These are phyloP conservation scores for Beauveria scarabaeidicola DNA, from an alignment of 2,329 filamentous ascomycete genomes.

Conservation along the genomic window DNA sequence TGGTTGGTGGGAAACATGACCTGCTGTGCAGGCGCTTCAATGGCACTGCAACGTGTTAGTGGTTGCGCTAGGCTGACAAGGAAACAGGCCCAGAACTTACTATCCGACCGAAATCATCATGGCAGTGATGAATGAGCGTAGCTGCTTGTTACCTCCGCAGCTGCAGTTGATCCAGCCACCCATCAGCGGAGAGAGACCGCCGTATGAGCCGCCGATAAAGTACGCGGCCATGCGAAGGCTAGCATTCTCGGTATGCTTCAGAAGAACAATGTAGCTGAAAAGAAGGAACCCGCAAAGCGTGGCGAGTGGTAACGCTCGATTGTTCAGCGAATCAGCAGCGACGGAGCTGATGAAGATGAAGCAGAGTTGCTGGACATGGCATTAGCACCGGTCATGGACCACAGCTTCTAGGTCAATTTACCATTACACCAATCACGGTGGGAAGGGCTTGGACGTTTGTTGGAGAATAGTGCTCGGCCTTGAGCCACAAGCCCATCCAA, in stretches of 20 bases:
- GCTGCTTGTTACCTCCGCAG: slow-evolving; percentile 11
- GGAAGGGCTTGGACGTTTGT: slow-evolving; percentile 7
- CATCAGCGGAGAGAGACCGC: slow-evolving; percentile 9
- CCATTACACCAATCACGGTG: not conserved
- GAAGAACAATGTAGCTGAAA: slow-evolving; percentile 10
- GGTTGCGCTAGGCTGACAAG: not conserved
- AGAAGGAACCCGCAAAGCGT: slow-evolving; percentile 2
- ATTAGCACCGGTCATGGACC: not conserved
- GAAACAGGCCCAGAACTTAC: not conserved
- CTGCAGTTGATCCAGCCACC: slow-evolving; percentile 12
- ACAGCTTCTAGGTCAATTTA: not conserved
- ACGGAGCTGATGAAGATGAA: slow-evolving; percentile 10
- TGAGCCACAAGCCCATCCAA: slow-evolving; percentile 13
- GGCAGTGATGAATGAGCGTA: slow-evolving; percentile 7
- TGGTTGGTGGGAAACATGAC: slow-evolving; percentile 5
- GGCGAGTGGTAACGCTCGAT: slow-evolving; percentile 5
- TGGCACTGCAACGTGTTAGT: not conserved
- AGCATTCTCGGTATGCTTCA: not conserved
- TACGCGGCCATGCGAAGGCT: slow-evolving; percentile 9
- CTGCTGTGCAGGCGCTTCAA: slow-evolving; percentile 12
- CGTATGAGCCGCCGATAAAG: slow-evolving; percentile 9
- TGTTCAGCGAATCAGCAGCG: slow-evolving; percentile 10
- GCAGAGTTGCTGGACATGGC: not conserved
- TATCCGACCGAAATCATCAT: slow-evolving; percentile 13
- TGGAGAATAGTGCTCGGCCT: not conserved